These are phyloP conservation scores for Rhypophila decipiens DNA, from an alignment of 495 filamentous ascomycete genomes.

Conservation along the genomic window DNA sequence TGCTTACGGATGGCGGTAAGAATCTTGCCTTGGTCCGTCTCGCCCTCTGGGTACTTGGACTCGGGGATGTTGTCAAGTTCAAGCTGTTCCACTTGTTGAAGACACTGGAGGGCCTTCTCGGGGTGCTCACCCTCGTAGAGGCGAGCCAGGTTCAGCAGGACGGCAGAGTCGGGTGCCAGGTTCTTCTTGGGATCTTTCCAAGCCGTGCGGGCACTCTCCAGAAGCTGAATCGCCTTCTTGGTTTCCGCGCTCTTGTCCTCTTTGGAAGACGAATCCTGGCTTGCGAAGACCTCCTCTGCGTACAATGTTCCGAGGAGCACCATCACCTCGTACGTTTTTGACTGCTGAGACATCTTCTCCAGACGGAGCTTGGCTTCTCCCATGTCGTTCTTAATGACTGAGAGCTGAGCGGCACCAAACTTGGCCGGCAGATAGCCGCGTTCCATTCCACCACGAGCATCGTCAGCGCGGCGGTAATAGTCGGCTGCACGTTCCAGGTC, in stretches of 20 bases:
- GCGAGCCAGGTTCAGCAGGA: conserved; percentile 86
- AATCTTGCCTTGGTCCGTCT: conserved; percentile 52
- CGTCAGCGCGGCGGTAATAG: conserved; percentile 81
- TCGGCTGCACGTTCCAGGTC: conserved; percentile 65
- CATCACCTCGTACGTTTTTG: conserved; percentile 86
- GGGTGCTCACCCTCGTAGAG: conserved; percentile 81
- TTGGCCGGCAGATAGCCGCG: conserved; percentile 87
- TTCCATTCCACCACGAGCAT: conserved; percentile 79
- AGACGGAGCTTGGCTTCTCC: conserved; percentile 89
- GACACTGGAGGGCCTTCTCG: conserved; percentile 84
- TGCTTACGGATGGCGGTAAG: conserved; percentile 59
- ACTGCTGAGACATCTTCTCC: conserved; percentile 83
- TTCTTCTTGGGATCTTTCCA: conserved; percentile 89
- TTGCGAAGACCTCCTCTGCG: conserved; percentile 87
- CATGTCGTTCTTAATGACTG: conserved; percentile 72
- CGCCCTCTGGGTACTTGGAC: conserved; percentile 58
- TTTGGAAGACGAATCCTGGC: conserved; percentile 61
- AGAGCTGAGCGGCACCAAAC: conserved; percentile 84
- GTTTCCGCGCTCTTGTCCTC: conserved; percentile 80
- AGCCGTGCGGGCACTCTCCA: conserved; percentile 76
- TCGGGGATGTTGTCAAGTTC: conserved; percentile 68
- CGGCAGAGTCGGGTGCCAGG: conserved; percentile 68
- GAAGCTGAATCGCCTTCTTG: conserved; percentile 73
- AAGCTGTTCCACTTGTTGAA: conserved; percentile 82
- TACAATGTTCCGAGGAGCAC: conserved; percentile 81